Evolutionary conservation across 441 rosid genomes (phyloP), one percentile per base, ranked within the genome.

Genomic region (Syzygium malaccense): DNA sequence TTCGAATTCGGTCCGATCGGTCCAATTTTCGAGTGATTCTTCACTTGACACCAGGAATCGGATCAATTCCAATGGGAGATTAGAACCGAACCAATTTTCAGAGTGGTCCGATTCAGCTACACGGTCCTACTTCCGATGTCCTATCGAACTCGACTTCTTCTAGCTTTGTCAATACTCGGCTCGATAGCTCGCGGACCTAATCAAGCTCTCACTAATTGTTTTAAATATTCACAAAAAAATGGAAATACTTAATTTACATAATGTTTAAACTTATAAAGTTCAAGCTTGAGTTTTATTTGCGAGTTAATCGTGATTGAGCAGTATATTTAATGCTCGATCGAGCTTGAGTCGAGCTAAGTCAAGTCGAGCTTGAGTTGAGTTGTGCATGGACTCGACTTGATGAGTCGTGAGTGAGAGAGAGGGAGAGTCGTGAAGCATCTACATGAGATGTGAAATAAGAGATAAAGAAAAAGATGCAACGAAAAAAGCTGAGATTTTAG

Each of bases 1-100:
- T 58, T 28, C 17, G 20, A 58, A 58, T 26, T 1, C 0, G 0
- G 8, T 28, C 5, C 15, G 0, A 3, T 58, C 0, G 2, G 4
- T 28, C 28, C 17, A 57, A 10, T 57, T 58, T 7, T 3, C 0
- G 0, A 0, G 7, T 58, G 13, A 15, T 26, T 58, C 30, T 58
- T 58, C 30, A 58, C 30, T 58, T 58, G 30, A 26, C 26, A 26
- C 1, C 0, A 0, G 15, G 15, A 58, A 26, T 58, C 13, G 13
- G 30, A 14, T 12, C 41, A 37, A 37, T 4, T 37, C 41, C 5
- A 37, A 37, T 37, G 41, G 41, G 41, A 37, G 4, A 4, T 37
- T 12, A 28, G 8, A 28, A 58, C 2, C 8, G 5, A 37, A 37
- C 41, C 41, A 37, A 37, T 37, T 37, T 37, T 37, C 41, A 37